These are phyloP conservation scores for Fusarium pseudoanthophilum DNA, from an alignment of 2,329 filamentous ascomycete species.

Conservation along the genomic window DNA sequence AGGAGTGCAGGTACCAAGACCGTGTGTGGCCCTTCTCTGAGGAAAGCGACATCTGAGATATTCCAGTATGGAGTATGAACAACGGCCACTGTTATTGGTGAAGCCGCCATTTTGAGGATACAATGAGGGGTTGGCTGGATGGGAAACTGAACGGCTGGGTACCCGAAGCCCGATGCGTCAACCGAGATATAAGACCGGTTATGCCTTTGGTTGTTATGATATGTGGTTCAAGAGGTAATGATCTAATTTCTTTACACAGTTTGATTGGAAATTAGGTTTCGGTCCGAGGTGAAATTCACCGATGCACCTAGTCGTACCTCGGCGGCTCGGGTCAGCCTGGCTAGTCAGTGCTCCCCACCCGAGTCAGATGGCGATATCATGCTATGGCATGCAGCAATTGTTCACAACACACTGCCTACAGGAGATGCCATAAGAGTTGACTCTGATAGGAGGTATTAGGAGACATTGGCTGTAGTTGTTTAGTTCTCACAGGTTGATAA, in stretches of 20 bases:
- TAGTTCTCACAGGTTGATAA: rapidly evolving
- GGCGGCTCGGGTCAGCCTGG: not conserved
- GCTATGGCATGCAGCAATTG: not conserved
- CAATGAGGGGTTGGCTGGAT: not conserved
- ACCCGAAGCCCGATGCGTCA: not conserved
- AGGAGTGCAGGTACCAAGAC: not conserved
- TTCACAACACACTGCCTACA: too few relatives aligned
- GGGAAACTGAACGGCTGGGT: not conserved
- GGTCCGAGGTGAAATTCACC: not conserved
- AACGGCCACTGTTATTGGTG: not conserved
- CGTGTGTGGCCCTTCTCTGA: not conserved
- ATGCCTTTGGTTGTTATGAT: not conserved
- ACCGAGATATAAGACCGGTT: not conserved
- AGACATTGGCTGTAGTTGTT: not conserved
- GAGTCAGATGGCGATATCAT: not conserved
- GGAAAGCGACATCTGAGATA: not conserved
- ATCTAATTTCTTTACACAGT: not conserved
- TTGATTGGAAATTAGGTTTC: not conserved
- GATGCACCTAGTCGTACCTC: not conserved
- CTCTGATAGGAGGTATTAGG: not conserved
- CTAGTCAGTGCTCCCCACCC: not conserved
- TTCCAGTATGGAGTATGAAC: not conserved
- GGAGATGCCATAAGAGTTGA: not conserved
- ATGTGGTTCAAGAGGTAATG: not conserved
- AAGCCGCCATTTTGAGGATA: not conserved